Evolutionary conservation across 2,329 filamentous ascomycete genomes (phyloP), one percentile per base, ranked within the genome.

Genomic region (Parastagonospora nodorum): DNA sequence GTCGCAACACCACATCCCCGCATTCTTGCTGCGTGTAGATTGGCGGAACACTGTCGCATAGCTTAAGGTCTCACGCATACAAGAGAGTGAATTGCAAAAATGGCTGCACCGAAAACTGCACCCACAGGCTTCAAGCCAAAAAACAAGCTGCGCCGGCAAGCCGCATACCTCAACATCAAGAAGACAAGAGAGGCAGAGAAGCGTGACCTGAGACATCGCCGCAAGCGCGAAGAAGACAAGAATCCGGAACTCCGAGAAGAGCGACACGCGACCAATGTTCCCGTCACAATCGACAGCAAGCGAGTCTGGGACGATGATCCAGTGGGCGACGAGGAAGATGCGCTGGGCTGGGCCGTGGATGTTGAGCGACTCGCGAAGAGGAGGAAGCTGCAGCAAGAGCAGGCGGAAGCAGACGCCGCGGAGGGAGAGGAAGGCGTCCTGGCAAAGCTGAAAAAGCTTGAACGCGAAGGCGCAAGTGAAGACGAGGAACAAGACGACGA

Each of bases 201-300:
- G 65, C 86, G 90, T 66, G 89, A 92, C 65, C 83, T 87, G 66
- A 86, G 92, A 56, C 88, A 92, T 71, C 84, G 84, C 42, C 82
- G 90, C 53, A 92, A 90, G 76, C 90, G 88, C 75, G 89, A 92
- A 68, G 94, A 99, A 75, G 84, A 88, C 58, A 89, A 88, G 73
- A 85, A 97, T 66, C 92, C 93, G 2, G 82, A 85, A 51, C 75
- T 96, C 52, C 85, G 86, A 61, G 85, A 84, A 54, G 84, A 88
- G 59, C 84, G 94, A 63, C 79, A 93, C 53, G 86, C 85, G 53
- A 85, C 83, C 60, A 96, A 96, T 76, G 82, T 92, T 37, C 89
- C 94, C 0, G 74, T 57, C 16, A 72, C 69, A 7, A 71, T 73
- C 47, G 69, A 73, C 43, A 50, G 55, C 47, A 73, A 73, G 57